Evolutionary conservation across 1,284 basidiomycete genomes (phyloP), one percentile per base, ranked within the genome.

Genomic region (Cutaneotrichosporon sp.): DNA sequence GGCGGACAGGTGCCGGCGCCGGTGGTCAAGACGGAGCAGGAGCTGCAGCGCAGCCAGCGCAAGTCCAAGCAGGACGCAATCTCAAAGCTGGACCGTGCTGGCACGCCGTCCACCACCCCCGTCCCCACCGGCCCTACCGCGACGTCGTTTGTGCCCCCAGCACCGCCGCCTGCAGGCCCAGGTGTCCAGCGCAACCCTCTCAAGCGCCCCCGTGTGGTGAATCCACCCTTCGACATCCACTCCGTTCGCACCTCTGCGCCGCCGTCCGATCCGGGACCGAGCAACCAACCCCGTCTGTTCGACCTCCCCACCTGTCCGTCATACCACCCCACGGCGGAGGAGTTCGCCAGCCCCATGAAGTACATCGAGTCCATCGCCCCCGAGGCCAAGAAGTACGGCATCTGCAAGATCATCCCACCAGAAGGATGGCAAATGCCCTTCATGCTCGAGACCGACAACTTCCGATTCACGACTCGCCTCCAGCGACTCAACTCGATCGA

Each of bases 401-500:
- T 99, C 71, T 94, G 91, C 82, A 99, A 99, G 82, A 88, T 99
- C 64, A 86, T 98, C 22, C 97, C 97, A 61, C 97, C 97, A 1
- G 83, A 86, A 63, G 91, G 87, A 38, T 99, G 97, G 97, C 86
- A 89, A 69, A 95, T 97, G 87, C 92, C 95, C 16, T 99, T 97
- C 78, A 89, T 91, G n/a, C 90, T 95, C 49, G 89, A 98, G 76
- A 92, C 93, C 33, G 90, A 94, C 85, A 71, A 67, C 64, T 79
- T 79, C 70, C 76, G 77, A 60, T 99, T 99, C 83, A 93, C 91
- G 80, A 99, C 95, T 54, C 88, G 97, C 55, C 82, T 98, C 54
- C 95, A 98, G 81, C 87, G 90, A 61, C 85, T 99, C 72, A 98
- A 98, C 79, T 94, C 92, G 67, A 93, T 99, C 69, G 95, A 97